Conservation (phyloP, 169 alveolate genomes). For the Pseudocohnilembus persalinus region DNA sequence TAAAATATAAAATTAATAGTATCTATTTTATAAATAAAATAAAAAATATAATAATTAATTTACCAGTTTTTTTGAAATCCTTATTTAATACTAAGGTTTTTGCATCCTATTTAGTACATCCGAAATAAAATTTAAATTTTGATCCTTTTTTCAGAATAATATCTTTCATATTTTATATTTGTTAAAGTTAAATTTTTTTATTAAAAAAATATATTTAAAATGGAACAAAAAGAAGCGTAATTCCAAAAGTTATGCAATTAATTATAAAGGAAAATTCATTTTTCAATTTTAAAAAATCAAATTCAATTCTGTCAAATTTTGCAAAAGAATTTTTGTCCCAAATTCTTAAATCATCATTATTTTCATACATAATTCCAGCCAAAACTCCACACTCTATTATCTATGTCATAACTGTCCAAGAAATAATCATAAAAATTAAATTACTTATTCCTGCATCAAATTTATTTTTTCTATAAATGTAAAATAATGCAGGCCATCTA, state of each 20-base stretch:
- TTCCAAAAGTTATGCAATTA: not conserved
- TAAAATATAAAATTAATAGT: too few relatives aligned
- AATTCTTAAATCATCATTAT: not conserved
- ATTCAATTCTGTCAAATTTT: not conserved
- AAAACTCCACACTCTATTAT: not conserved
- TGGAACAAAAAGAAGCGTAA: not conserved
- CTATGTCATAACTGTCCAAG: not conserved
- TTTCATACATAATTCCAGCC: not conserved
- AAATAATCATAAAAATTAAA: not conserved
- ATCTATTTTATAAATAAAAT: too few relatives aligned
- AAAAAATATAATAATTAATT: too few relatives aligned
- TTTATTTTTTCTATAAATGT: not conserved
- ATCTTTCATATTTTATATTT: not conserved
- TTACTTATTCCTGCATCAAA: not conserved
- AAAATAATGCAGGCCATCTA: not conserved
- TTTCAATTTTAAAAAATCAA: too few relatives aligned
- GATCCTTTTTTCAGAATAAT: not conserved
- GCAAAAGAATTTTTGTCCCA: not conserved
- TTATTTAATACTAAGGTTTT: too few relatives aligned
- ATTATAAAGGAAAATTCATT: too few relatives aligned
- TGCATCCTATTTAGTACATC: not conserved
- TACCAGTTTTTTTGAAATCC: not conserved
- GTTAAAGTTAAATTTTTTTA: too few relatives aligned
- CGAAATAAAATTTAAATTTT: not conserved
- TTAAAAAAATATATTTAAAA: too few relatives aligned